These are phyloP conservation scores for Alternaria incomplexa DNA, from an alignment of 2,329 filamentous ascomycete species.

Conservation along the genomic window DNA sequence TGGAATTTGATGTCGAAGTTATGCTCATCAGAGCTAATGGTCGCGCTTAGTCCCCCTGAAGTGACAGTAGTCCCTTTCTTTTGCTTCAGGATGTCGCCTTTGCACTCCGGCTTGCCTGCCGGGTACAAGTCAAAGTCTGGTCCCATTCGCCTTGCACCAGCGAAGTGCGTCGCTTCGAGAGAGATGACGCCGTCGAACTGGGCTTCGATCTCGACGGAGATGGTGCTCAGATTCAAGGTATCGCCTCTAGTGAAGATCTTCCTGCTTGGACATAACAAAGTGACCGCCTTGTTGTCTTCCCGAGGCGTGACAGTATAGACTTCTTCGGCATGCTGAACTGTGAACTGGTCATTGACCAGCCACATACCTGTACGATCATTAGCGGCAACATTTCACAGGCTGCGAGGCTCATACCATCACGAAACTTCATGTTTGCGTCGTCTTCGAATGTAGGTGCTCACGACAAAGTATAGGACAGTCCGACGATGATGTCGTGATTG, in stretches of 20 bases:
- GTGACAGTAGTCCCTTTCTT: conserved; percentile 56
- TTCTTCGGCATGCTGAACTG: conserved; percentile 70
- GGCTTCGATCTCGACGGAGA: conserved; percentile 64
- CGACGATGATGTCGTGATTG: neutral
- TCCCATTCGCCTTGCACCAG: conserved; percentile 58
- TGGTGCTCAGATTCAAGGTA: conserved; percentile 61
- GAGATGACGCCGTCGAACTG: conserved; percentile 66
- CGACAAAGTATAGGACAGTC: neutral
- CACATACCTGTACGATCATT: conserved; percentile 60
- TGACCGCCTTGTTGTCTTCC: conserved; percentile 55
- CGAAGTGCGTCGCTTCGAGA: conserved; percentile 64
- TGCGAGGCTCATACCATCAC: conserved; percentile 56
- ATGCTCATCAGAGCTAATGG: conserved; percentile 56
- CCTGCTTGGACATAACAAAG: conserved; percentile 63
- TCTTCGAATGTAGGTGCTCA: neutral
- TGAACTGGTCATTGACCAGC: conserved; percentile 66
- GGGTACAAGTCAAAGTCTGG: conserved; percentile 67
- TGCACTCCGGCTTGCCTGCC: conserved; percentile 52
- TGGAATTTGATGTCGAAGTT: conserved; percentile 65
- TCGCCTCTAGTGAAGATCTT: conserved; percentile 63
- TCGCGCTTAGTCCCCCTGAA: conserved; percentile 61
- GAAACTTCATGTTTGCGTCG: conserved; percentile 62
- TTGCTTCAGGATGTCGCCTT: conserved; percentile 49
- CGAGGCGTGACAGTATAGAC: conserved; percentile 61
- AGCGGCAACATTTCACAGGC: conserved; percentile 1